Base-by-base conservation (phyloP, 1,284 basidiomycete genomes). In the Chalciporus sp. region DNA sequence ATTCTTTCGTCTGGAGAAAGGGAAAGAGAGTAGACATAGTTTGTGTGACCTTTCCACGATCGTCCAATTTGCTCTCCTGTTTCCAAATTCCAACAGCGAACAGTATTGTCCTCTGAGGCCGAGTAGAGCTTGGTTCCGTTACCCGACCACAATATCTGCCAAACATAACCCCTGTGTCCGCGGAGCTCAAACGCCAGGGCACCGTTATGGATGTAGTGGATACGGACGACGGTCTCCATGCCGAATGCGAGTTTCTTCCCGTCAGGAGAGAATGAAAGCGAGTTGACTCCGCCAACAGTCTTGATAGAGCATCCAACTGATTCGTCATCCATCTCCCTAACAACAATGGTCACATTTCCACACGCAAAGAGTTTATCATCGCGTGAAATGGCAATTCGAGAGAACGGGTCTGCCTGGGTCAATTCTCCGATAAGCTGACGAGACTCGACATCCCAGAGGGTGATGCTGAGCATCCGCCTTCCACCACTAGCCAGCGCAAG, bases 231-330 rank as follows among this genome's bases (percentile, higher is more conserved):
- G n/a, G 10, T 0, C 1, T 4, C 0, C 0, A 41, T 44, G n/a
- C 20, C 19, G 14, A 47, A 56, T 1, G 58, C 55, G 10, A 61
- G 39, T 40, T 31, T 52, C 17, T n/a, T 4, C 0, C 50, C 31
- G 1, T 51, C 23, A 0, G 60, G 60, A 50, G 61, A 61, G 37
- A 61, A 60, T 6, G 17, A 51, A 14, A 43, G 17, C 2, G 0
- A 10, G 1, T n/a, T 7, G 3, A 1, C 0, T 37, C 14, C n/a
- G 0, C 0, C 3, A 7, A 7, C 11, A 7, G 20, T 11, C 1
- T 16, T 2, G 19, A 58, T 49, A n/a, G 7, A 2, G 7, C 16
- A 6, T 4, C 29, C 7, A 19, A 27, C 23, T 10, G 8, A 17
- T 4, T 0, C 16, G 7, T 42, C 37, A 3, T 35, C 10, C 3